These are phyloP conservation scores for Pseudogymnoascus sp. DNA, from an alignment of 2,329 filamentous ascomycete genomes.

Conservation along the genomic window DNA sequence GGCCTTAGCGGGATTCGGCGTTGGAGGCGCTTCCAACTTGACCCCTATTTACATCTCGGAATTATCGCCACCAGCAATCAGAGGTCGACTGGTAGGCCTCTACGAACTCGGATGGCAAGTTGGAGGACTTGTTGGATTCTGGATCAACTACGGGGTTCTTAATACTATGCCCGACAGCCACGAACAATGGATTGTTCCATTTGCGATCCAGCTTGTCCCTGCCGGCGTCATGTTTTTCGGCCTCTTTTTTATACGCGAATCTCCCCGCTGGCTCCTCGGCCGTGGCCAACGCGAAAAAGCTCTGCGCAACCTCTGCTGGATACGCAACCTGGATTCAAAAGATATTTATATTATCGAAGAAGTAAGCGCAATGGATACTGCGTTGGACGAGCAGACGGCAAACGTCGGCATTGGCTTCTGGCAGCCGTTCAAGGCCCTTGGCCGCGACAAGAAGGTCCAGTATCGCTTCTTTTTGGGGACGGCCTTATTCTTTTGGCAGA, in stretches of 20 bases:
- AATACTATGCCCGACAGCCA: conserved; percentile 37
- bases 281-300: conserved; percentile 53
- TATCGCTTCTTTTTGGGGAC: conserved; percentile 67
- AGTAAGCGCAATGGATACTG: conserved; percentile 59
- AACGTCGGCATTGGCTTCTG: conserved; percentile 65
- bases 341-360: conserved; percentile 67
- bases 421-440: conserved; percentile 56
- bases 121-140: conserved; percentile 56
- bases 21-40: conserved; percentile 56
- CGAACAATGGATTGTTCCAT: conserved; percentile 56
- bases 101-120: conserved; percentile 60
- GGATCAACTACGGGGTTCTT: conserved; percentile 58
- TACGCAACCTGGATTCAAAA: conserved; percentile 47
- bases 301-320: conserved; percentile 53
- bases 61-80: conserved; percentile 52
- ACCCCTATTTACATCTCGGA: conserved; percentile 56
- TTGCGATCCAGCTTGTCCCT: conserved; percentile 57
- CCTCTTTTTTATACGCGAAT: conserved; percentile 53
- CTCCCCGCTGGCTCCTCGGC: conserved; percentile 61
- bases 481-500: conserved; percentile 73
- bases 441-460: conserved; percentile 48
- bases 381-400: conserved; percentile 54
- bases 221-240: conserved; percentile 54
- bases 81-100: conserved; percentile 56
- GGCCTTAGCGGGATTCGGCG: conserved; percentile 54